Base-by-base conservation (phyloP, 139 green algal species). In the Micractinium conductrix region DNA sequence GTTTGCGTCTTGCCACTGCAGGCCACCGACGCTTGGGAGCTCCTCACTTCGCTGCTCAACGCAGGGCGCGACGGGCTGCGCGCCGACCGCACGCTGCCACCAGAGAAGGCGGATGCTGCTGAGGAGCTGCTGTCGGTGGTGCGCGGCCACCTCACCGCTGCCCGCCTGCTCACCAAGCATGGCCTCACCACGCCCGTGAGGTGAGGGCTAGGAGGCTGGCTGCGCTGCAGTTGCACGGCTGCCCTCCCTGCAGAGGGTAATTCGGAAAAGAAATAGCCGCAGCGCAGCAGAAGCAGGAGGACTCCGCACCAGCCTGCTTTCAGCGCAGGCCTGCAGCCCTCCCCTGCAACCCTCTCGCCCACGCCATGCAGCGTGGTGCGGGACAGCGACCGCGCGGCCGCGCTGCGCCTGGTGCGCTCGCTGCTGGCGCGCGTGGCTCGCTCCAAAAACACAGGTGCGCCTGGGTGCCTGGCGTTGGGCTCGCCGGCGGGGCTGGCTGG, bases 351-450 rank as follows among this genome's bases (percentile, higher is more conserved):
- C 55, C 55, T 16, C 55, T 30, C 55, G 17, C 55, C 14, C 48
- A 10, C 14, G 48, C 48, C 28, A 45, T 44, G 38, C 68, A 45
- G 48, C n/a, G 43, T 48, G 21, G 45, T 88, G 65, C 44, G 70
- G 0, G 67, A 80, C 42, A 48, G 33, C 40, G 48, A 79, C 63
- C 58, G 62, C 16, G 42, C 30, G 33, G 85, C 67, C 45, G 48
- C 48, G 37, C 38, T 73, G 38, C 45, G 50, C 38, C 50, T 88
- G 70, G 37, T 89, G 55, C 85, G 71, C 65, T 88, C 85, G 70
- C 79, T 89, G 53, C 83, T 89, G 44, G 86, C 80, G 24, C 78
- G 86, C 62, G 53, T 87, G 60, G 69, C 81, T 19, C 78, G 86
- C 58, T n/a, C 86, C n/a, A 53, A 78, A 48, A 71, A 78, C 50